Percentiles rank a stretch among this genome's conserved stretches.
These are phyloP conservation scores for Chlorella vulgaris DNA, from an alignment of 139 green algal species.

Conservation along the genomic window DNA sequence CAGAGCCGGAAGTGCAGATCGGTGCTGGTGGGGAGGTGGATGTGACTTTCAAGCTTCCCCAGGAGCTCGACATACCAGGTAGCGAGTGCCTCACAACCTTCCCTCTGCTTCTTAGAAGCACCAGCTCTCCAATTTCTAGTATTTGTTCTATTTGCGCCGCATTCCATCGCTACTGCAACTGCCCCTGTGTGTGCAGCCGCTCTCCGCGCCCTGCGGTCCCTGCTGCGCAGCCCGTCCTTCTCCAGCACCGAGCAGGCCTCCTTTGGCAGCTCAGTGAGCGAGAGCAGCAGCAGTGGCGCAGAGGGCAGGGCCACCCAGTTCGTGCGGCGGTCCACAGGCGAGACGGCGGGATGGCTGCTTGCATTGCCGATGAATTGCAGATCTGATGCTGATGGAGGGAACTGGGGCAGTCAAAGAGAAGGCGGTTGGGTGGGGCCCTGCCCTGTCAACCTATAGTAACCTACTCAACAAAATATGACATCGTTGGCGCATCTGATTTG, in stretches of 20 bases:
- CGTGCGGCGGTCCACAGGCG: conserved; percentile 20
- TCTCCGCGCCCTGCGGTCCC: conserved; percentile 10
- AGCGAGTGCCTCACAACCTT: not conserved
- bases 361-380: too few relatives aligned
- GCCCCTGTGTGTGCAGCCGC: too few relatives aligned
- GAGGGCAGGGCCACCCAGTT: conserved; percentile 14
- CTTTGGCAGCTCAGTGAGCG: conserved; percentile 21
- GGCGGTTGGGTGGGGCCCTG: too few relatives aligned
- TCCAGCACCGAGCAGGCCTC: not conserved
- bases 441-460: too few relatives aligned
- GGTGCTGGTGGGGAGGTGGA: not conserved
- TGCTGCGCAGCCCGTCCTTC: conserved; percentile 26
- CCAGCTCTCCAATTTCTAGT: not conserved
- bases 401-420: not conserved
- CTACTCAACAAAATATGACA: too few relatives aligned
- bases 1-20: conserved; percentile 16
- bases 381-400: too few relatives aligned
- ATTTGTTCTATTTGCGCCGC: not conserved
- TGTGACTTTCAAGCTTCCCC: conserved; percentile 23
- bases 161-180: not conserved
- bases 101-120: not conserved
- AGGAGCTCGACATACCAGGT: conserved; percentile 36
- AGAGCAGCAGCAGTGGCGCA: conserved; percentile 19
- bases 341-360: too few relatives aligned
- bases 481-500: not conserved